These are phyloP conservation scores for Geranium rotundifolium DNA, from an alignment of 345 rosid species.

Conservation along the genomic window DNA sequence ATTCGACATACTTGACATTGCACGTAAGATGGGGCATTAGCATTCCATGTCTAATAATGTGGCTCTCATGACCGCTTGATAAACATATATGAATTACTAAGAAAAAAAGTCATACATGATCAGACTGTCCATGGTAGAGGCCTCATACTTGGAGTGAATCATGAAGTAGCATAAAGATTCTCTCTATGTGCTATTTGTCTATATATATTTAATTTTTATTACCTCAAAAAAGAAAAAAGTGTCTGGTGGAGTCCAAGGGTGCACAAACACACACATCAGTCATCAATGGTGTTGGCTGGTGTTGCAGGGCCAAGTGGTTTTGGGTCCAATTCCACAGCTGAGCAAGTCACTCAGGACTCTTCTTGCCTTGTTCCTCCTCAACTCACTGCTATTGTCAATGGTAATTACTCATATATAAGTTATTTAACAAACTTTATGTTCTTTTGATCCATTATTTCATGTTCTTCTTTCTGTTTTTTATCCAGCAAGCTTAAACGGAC, in stretches of 20 bases:
- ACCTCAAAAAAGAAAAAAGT: neutral
- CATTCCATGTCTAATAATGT: too few species aligned
- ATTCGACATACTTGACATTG: too few species aligned
- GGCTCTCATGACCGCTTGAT: too few species aligned
- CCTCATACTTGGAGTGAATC: too few species aligned
- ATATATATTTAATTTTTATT: neutral
- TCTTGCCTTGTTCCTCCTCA: slow-evolving; percentile 9
- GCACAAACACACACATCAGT: neutral
- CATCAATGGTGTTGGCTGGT: slow-evolving; percentile 36
- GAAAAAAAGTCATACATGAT: too few species aligned
- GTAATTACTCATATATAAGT: slow-evolving; percentile 21
- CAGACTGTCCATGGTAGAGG: too few species aligned
- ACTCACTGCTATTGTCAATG: slow-evolving; percentile 37
- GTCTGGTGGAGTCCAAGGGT: slow-evolving; percentile 11
- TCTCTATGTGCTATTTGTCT: neutral
- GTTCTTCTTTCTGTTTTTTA: too few species aligned
- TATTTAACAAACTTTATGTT: neutral
- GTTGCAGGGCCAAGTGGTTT: slow-evolving; percentile 78
- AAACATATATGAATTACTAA: too few species aligned
- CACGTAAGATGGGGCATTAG: too few species aligned
- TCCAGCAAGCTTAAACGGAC: too few species aligned
- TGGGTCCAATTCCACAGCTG: slow-evolving; percentile 79
- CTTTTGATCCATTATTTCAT: neutral
- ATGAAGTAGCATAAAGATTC: too few species aligned
- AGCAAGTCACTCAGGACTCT: slow-evolving; percentile 42